Base-by-base conservation (phyloP, 2,329 filamentous ascomycete genomes). In the Plenodomus lindquistii region DNA sequence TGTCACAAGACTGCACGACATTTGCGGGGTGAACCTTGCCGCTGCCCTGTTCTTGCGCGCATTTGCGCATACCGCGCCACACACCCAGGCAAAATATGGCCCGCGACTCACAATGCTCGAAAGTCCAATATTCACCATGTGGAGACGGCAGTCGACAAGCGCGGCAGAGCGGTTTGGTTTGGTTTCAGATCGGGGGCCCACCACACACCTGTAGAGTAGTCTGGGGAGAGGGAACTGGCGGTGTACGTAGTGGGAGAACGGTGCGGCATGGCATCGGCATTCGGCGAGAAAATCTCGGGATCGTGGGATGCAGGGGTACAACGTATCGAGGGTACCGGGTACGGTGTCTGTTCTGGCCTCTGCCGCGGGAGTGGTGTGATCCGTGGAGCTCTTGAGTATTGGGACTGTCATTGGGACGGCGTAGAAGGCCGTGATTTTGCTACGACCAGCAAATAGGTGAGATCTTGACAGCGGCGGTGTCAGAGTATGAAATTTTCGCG, bases 1-100 rank as follows among this genome's bases (percentile, higher is more conserved):
- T 55, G 48, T 51, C 57, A 58, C 55, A 5, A 54, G 15, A 4
- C 51, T 59, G 54, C 52, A 48, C 46, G 45, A 45, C 48, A 60
- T 56, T 18, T 37, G 50, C 37, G 51, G 51, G 50, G 46, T 49
- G 44, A 21, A 47, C 54, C 50, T 54, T 44, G 43, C 46, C 41
- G 38, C 37, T 58, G 51, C 48, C 40, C 48, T 52, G 46, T 37
- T 42, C 37, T 46, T 48, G 22, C 22, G 22, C n/a, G n/a, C n/a
- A 52, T 16, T 27, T 49, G 54, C 50, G 48, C 42, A 46, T 34
- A 42, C 20, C 35, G 40, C 40, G 40, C 36, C 24, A 15, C 35
- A 27, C 31, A 40, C 17, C 36, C 37, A 46, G 29, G 39, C 40
- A 24, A 24, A 24, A 24, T 16, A 42, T 40, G 40, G 46, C 40